phyloP scores from a whole-genome alignment of 2,329 filamentous ascomycete genomes.

The Fulvia fulva region DNA sequence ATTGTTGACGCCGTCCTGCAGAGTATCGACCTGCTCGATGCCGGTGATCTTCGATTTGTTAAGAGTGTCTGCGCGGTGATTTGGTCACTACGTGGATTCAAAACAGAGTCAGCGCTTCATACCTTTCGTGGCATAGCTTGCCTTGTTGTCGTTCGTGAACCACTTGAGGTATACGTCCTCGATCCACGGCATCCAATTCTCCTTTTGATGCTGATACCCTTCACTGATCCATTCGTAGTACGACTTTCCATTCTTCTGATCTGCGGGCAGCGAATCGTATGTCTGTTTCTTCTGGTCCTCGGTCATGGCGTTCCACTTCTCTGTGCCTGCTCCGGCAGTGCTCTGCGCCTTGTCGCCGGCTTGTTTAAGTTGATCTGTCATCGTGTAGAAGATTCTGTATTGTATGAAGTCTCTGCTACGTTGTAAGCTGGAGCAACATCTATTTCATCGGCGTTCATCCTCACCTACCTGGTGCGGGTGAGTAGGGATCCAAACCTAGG shows the following conservation, averaged over 20 bases:
- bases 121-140: constrained; percentile 67
- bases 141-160: constrained; percentile 75
- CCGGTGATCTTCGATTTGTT: constrained; percentile 67
- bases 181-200: constrained; percentile 72
- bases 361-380: constrained; percentile 21
- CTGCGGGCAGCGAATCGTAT: constrained; percentile 30
- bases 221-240: constrained; percentile 57
- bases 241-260: constrained; percentile 30
- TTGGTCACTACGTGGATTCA: neutral
- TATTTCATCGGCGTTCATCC: neutral
- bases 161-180: constrained; percentile 68
- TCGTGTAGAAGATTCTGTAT: neutral
- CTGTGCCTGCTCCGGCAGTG: constrained; percentile 19
- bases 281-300: constrained; percentile 35
- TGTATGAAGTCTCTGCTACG: neutral
- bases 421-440: neutral
- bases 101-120: constrained; percentile 20
- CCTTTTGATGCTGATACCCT: constrained; percentile 68
- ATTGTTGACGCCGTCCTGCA: constrained; percentile 64
- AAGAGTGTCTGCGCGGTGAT: constrained; percentile 54
- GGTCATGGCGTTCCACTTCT: constrained; percentile 34
- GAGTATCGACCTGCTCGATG: constrained; percentile 61
- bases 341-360: constrained; percentile 17
- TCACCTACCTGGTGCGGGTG: neutral
- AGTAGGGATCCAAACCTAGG: too few relatives aligned